These are phyloP conservation scores for Coprinopsis cinerea DNA, from an alignment of 768 basidiomycete species.

Conservation along the genomic window DNA sequence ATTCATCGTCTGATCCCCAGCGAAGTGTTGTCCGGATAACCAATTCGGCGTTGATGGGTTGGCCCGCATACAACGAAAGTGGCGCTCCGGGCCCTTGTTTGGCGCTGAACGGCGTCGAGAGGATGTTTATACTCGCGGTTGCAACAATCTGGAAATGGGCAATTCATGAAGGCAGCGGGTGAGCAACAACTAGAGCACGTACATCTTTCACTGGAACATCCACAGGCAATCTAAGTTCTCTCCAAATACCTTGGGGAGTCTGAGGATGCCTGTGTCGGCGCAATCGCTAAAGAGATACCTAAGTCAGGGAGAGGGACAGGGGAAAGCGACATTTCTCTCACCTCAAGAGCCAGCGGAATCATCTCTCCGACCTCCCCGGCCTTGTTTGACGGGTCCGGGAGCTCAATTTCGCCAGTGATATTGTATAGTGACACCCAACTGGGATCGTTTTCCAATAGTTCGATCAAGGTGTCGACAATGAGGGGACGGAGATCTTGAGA, in stretches of 20 bases:
- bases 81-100: slow-evolving; percentile 15
- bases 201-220: slow-evolving; percentile 83
- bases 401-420: slow-evolving; percentile 61
- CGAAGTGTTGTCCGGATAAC: slow-evolving; percentile 69
- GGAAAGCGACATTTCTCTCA: slow-evolving; percentile 6
- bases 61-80: slow-evolving; percentile 70
- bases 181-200: slow-evolving; percentile 23
- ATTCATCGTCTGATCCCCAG: slow-evolving; percentile 55
- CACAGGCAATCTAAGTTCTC: slow-evolving; percentile 75
- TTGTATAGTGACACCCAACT: slow-evolving; percentile 68
- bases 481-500: slow-evolving; percentile 33
- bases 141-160: slow-evolving; percentile 54
- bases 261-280: slow-evolving; percentile 36
- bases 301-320: not conserved
- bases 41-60: slow-evolving; percentile 69
- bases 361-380: slow-evolving; percentile 24
- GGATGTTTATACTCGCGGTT: slow-evolving; percentile 45
- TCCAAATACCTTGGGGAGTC: slow-evolving; percentile 48
- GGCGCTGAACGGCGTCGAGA: slow-evolving; percentile 38
- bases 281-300: slow-evolving; percentile 28
- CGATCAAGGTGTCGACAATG: slow-evolving; percentile 44
- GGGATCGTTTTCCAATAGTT: slow-evolving; percentile 55
- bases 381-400: slow-evolving; percentile 37
- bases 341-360: slow-evolving; percentile 28
- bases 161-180: slow-evolving; percentile 7